Base-by-base conservation (phyloP, 1,284 basidiomycete genomes). In the Apiotrichum siamense region DNA sequence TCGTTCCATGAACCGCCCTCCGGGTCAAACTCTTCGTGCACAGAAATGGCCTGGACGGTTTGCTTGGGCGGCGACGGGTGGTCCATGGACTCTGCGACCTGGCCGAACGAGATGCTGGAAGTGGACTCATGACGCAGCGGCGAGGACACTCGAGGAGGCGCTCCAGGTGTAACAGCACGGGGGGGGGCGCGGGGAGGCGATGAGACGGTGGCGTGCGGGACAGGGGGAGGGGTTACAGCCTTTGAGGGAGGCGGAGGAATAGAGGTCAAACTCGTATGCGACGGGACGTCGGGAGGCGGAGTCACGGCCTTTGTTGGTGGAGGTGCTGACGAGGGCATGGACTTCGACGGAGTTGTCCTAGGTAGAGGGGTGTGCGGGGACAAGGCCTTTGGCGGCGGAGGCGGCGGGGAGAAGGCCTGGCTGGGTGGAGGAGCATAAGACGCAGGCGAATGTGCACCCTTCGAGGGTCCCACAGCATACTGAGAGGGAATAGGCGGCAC, bases 71-170 rank as follows among this genome's bases (percentile, higher is more conserved):
- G n/a, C 1, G 32, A 20, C 24, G 32, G 39, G 17, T 20, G 18
- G 17, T 41, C 40, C 20, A 44, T 18, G 5, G 43, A 18, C 27
- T 21, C 20, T 4, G 40, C 40, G 10, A 27, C 40, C 40, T 42
- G 27, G 4, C 18, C 27, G 40, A 42, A 27, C 18, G 40, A 42
- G 10, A 42, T 18, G 13, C n/a, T 31, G 23, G 9, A 23, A 4
- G 29, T 33, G 7, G 23, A 39, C 47, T 50, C 55, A 41, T 57
- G 39, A 21, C 49, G 37, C 4, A 58, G 48, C 7, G 57, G 57
- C 24, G 57, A 58, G n/a, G 51, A 44, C 3, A 58, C 50, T 17
- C 50, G 44, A 10, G 57, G 57, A 4, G 53, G 57, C 4, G 50
- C 57, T 5, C 44, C 44, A 24, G 17, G 35, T n/a, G 49, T 26